phyloP scores from a whole-genome alignment of 1,139 yeast species.

The Saccharomycopsis hybrid region DNA sequence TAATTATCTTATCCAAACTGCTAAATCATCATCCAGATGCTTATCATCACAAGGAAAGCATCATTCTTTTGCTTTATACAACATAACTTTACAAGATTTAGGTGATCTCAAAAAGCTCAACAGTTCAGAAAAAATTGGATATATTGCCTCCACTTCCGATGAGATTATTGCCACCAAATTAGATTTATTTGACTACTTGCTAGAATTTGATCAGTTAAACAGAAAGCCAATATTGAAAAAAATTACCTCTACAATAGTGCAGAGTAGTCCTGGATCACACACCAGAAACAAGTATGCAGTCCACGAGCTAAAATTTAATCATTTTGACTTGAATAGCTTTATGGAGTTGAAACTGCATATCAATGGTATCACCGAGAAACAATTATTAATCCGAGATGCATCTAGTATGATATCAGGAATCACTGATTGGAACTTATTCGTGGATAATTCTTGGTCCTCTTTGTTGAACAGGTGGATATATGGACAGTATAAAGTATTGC shows the following conservation, averaged over 20 bases:
- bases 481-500: not conserved
- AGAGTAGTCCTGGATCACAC: too few relatives aligned
- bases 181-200: slow-evolving; percentile 12
- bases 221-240: slow-evolving; percentile 5
- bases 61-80: slow-evolving; percentile 6
- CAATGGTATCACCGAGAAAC: not conserved
- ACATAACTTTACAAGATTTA: slow-evolving; percentile 16
- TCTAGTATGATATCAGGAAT: not conserved
- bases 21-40: too few relatives aligned
- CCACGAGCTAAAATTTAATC: slow-evolving; percentile 1
- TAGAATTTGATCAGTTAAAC: slow-evolving; percentile 14
- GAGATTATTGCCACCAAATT: slow-evolving; percentile 11
- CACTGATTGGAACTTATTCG: not conserved
- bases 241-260: not conserved
- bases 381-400: too few relatives aligned
- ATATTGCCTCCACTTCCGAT: slow-evolving; percentile 18
- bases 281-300: too few relatives aligned
- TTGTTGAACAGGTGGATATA: slow-evolving; percentile 5
- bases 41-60: too few relatives aligned
- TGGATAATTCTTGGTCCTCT: slow-evolving; percentile 10
- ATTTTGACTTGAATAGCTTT: slow-evolving; percentile 4
- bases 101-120: slow-evolving; percentile 2
- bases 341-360: not conserved
- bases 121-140: slow-evolving; percentile 3
- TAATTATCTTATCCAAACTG: not conserved